phyloP scores from a whole-genome alignment of 2,329 filamentous ascomycete genomes.

The Alternaria viburni region DNA sequence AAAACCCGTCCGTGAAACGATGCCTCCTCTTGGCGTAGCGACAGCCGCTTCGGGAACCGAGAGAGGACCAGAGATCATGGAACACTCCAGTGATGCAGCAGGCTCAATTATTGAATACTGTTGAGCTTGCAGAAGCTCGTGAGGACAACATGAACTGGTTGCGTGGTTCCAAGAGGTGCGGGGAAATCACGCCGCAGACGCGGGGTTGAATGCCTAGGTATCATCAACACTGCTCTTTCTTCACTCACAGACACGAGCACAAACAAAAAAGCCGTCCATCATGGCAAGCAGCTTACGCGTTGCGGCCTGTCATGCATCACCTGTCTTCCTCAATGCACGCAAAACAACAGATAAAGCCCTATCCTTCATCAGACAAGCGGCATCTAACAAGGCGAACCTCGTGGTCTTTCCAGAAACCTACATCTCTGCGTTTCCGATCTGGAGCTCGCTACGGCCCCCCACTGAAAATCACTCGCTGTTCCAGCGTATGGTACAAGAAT shows the following conservation, averaged over 20 bases:
- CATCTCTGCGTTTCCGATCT: constrained; percentile 62
- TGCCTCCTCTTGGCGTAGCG: neutral
- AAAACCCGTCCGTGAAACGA: neutral
- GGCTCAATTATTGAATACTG: neutral
- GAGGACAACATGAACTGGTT: neutral
- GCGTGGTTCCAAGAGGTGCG: neutral
- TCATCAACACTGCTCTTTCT: too few species aligned
- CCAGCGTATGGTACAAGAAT: constrained; percentile 46
- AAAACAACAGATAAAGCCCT: constrained; percentile 58
- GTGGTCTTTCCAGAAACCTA: constrained; percentile 62
- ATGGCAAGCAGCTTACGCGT: constrained; percentile 27
- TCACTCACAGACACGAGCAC: neutral
- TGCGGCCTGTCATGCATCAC: constrained; percentile 42
- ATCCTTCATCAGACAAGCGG: constrained; percentile 54
- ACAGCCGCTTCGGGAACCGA: neutral
- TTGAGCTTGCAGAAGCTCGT: neutral
- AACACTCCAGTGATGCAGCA: neutral
- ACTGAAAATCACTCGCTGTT: constrained; percentile 60
- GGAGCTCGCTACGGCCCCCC: constrained; percentile 57
- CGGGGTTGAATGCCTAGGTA: neutral
- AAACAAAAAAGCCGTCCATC: neutral
- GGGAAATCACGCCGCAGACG: neutral
- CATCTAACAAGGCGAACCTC: constrained; percentile 54
- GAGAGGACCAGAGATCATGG: neutral
- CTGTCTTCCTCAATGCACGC: constrained; percentile 56